phyloP scores from a whole-genome alignment of 495 filamentous ascomycete species.

The Penicillium crystallinum region DNA sequence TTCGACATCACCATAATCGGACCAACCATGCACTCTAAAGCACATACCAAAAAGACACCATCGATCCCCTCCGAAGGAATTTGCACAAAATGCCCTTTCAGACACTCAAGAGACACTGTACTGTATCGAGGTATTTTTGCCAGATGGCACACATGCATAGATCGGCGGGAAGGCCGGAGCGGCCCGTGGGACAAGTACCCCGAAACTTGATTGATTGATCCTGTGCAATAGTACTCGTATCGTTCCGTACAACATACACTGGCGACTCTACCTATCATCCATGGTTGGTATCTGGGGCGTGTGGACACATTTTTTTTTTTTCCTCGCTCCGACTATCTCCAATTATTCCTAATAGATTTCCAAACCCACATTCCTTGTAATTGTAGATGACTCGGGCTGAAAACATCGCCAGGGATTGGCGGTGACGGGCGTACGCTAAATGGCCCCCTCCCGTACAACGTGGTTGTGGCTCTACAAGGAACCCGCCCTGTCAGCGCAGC shows the following conservation, averaged over 20 bases:
- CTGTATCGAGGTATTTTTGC: conserved; percentile 6
- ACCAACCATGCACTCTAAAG: not conserved
- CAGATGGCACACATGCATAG: conserved; percentile 40
- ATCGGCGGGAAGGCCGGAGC: conserved; percentile 46
- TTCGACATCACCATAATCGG: not conserved
- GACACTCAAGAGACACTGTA: not conserved
- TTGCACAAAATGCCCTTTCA: not conserved
- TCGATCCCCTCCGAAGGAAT: not conserved
- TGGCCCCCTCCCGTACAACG: conserved; percentile 19
- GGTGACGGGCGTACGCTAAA: conserved; percentile 12
- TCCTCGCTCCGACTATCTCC: not conserved
- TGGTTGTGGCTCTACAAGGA: conserved; percentile 30
- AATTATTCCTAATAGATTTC: not conserved
- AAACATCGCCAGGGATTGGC: conserved; percentile 9
- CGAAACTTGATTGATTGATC: conserved; percentile 10
- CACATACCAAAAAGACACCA: not conserved
- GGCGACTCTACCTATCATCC: not conserved
- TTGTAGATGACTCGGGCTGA: not conserved
- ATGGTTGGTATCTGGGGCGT: not conserved
- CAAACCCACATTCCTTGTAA: not conserved
- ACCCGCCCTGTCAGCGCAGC: conserved; percentile 29
- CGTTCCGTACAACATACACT: not conserved
- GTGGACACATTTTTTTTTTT: not conserved
- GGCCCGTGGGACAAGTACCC: conserved; percentile 41
- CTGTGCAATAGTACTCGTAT: conserved; percentile 16